Evolutionary conservation across 192 early-diverging fungal species (phyloP), one percentile per base, ranked within the genome.

Genomic region (Backusella circina): DNA sequence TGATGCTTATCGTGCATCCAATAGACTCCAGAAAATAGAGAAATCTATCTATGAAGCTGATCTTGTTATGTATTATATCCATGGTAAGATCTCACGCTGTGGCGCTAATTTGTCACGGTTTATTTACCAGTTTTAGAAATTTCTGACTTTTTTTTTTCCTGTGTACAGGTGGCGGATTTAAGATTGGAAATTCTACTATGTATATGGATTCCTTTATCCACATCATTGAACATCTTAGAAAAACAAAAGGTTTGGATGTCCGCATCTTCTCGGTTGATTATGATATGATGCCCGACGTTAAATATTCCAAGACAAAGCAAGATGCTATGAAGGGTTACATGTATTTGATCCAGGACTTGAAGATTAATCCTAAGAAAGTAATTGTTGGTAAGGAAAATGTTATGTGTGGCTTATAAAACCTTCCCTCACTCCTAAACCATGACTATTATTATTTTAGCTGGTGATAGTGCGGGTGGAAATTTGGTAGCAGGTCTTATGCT

Each of bases 381-480:
- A n/a, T 76, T 50, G 5, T 61, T 65, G 67, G 75, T 76, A 70
- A 64, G 36, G 16, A n/a, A 4, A 66, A 33, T 30, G 41, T 33
- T 28, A 26, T 51, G 4, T 18, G 13, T 41, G 37, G 7, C 16
- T 37, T 36, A 36, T 68, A 36, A 23, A 36, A 39, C 4, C n/a
- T 5, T 38, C 7, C 21, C 5, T 38, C 18, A 2, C 5, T 26
- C 5, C 15, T 51, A 13, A 5, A 71, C 18, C 6, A 47, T 47
- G 44, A 54, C 21, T 37, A 30, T 71, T 39, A 30, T 44, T 38
- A 21, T 6, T 21, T 15, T 41, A 76, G 75, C 33, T 26, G 75
- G 75, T 0, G 75, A 76, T 47, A 70, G 67, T 54, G 67, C 67
- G 12, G 75, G 75, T 39, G 75, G 75, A 10, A 76, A 76, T 61